These are phyloP conservation scores for Botrytis pseudocinerea DNA, from an alignment of 2,329 filamentous ascomycete species.

Conservation along the genomic window DNA sequence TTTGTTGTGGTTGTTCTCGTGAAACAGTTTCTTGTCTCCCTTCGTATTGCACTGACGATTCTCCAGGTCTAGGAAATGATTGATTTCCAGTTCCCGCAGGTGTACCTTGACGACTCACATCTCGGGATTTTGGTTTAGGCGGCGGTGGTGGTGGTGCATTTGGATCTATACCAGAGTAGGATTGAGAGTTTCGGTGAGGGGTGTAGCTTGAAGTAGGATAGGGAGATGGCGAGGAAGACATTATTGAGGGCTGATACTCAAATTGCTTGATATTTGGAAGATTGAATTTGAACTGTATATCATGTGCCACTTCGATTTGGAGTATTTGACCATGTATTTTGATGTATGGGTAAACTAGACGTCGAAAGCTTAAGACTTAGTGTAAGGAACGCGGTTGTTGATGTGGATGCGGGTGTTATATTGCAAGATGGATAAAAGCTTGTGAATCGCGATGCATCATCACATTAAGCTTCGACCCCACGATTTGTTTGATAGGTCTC, in stretches of 20 bases:
- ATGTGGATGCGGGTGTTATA: neutral
- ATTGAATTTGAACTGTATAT: neutral
- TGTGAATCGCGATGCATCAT: neutral
- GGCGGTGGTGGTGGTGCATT: constrained; percentile 67
- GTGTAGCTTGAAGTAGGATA: constrained; percentile 30
- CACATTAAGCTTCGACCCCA: constrained; percentile 10
- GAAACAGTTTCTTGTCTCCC: constrained; percentile 26
- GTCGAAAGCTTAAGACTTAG: neutral
- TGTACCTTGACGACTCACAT: constrained; percentile 66
- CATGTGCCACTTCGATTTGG: neutral
- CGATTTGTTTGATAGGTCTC: neutral
- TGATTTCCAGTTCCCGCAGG: constrained; percentile 48
- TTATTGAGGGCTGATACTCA: constrained; percentile 6
- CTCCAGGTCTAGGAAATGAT: constrained; percentile 38
- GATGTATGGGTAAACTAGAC: neutral
- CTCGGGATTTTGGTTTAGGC: constrained; percentile 70
- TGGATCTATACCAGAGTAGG: constrained; percentile 44
- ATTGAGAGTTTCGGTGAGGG: constrained; percentile 36
- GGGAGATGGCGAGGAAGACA: constrained; percentile 35
- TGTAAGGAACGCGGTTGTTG: neutral
- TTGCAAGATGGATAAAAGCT: neutral
- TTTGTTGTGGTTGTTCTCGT: constrained; percentile 37
- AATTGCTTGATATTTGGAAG: neutral
- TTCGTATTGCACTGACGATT: constrained; percentile 29
- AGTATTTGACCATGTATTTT: neutral